phyloP scores from a whole-genome alignment of 1,284 basidiomycete species.

The Anthracocystis setariae region DNA sequence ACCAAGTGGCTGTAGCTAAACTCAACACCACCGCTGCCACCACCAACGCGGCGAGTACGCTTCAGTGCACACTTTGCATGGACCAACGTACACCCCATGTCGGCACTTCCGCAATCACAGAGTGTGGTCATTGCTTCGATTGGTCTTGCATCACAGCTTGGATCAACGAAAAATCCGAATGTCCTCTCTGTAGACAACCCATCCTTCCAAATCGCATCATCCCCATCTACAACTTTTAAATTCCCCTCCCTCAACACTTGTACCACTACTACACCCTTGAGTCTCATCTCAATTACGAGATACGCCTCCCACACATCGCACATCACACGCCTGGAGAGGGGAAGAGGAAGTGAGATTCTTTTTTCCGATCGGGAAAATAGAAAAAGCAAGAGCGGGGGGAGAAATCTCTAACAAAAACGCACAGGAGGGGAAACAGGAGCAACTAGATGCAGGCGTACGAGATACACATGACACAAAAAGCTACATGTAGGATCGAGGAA shows the following conservation, averaged over 20 bases:
- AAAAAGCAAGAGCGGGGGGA: not conserved
- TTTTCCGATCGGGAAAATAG: no score
- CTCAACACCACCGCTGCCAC: conserved; percentile 34
- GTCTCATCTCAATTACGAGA: no score
- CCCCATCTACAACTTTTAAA: conserved; percentile 57
- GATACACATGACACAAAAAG: no score
- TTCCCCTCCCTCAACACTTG: no score
- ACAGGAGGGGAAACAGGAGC: conserved; percentile 1
- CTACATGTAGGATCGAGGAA: not conserved
- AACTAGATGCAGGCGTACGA: conserved; percentile 12
- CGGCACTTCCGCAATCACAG: conserved; percentile 79
- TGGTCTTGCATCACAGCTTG: conserved; percentile 91
- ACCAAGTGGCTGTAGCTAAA: conserved; percentile 15
- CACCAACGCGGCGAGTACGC: conserved; percentile 25
- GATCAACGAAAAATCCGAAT: conserved; percentile 79
- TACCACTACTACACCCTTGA: no score
- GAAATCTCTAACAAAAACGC: conserved; percentile 13
- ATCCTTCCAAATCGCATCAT: conserved; percentile 36
- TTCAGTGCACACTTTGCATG: conserved; percentile 68
- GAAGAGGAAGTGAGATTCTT: conserved; percentile 7
- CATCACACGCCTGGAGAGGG: not conserved
- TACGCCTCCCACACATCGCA: not conserved
- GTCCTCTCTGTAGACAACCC: conserved; percentile 51
- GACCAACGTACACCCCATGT: conserved; percentile 56
- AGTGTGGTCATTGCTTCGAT: conserved; percentile 93